Base-by-base conservation (phyloP, 2,329 filamentous ascomycete genomes). In the Zelopaecilomyces penicillatus region DNA sequence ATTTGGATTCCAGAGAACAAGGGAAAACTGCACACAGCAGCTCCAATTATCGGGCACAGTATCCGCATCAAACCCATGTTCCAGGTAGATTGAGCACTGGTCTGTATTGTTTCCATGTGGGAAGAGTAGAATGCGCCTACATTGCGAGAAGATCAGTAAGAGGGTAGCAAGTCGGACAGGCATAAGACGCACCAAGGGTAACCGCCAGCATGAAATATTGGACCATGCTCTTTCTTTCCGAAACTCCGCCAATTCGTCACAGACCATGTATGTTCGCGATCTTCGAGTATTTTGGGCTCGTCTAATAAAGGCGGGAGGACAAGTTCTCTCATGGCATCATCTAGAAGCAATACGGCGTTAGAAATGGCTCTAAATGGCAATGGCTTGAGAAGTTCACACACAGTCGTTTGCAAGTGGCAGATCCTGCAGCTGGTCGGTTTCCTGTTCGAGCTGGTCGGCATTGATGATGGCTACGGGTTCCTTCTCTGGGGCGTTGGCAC, bases 21-120 rank as follows among this genome's bases (percentile, higher is more conserved):
- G 74, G 47, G 87, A 83, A 65, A 98, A 98, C 62, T 97, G 93
- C 37, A 95, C 88, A 61, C 93, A 98, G 56, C 88, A 91, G 65
- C 90, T 93, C 88, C 91, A 98, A 61, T 95, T 86, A 37, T 95
- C 87, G 9, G 91, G 88, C 8, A 91, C 76, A 49, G 80, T 78
- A 51, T 67, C 70, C 19, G 85, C 73, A 27, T 87, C 85, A 66
- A 87, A 95, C 37, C 88, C 93, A 64, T 97, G 93, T 64, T 98
- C 93, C 26, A 98, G 79, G 65, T 97, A 98, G 63, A 98, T 87
- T 5, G 93, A 97, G 39, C 85, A 88, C 59, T 87, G 85, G 53
- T 97, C 91, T 45, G 90, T 86, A 54, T 95, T 91, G 64, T 98
- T 98, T 42, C 93, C 93, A 51, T 83, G 89, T 0, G 93, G 91